Evolutionary conservation across 257 asterid genomes (phyloP).

Genomic region (Penstemon barbatus): DNA sequence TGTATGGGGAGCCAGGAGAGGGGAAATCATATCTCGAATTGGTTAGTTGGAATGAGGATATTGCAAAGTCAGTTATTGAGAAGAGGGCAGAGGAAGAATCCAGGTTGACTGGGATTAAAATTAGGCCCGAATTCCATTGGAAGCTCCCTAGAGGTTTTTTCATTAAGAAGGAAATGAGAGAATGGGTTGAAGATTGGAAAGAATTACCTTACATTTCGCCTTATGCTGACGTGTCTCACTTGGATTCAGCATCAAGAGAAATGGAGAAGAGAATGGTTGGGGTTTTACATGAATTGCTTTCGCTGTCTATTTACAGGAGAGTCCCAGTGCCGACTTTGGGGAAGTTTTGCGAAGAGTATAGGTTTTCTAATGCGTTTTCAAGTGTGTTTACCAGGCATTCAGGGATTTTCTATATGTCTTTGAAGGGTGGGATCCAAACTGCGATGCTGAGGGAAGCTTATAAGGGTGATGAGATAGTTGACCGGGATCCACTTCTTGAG

Average conservation of each 20-base stretch:
- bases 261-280: slow-evolving; percentile 94
- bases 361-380: slow-evolving; percentile 72
- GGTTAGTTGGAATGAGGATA: slow-evolving; percentile 15
- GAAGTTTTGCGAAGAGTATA: slow-evolving; percentile 80
- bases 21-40: slow-evolving; percentile 57
- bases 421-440: slow-evolving; percentile 86
- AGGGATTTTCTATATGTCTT: slow-evolving; percentile 81
- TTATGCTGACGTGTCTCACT: slow-evolving; percentile 58
- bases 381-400: slow-evolving; percentile 85
- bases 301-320: slow-evolving; percentile 69
- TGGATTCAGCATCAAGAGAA: slow-evolving; percentile 68
- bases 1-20: slow-evolving; percentile 66
- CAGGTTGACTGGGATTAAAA: slow-evolving; percentile 60
- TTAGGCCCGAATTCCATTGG: slow-evolving; percentile 74
- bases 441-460: slow-evolving; percentile 91
- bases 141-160: slow-evolving; percentile 70
- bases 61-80: slow-evolving; percentile 50
- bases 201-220: slow-evolving; percentile 90
- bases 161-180: slow-evolving; percentile 87
- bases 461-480: slow-evolving; percentile 55
- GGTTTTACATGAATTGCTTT: slow-evolving; percentile 82
- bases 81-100: slow-evolving; percentile 79
- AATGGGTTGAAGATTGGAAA: slow-evolving; percentile 93
- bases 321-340: slow-evolving; percentile 63
- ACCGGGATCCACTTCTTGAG: slow-evolving; percentile 50